A percentile compares a stretch with the other conserved stretches of the same genome.
These are phyloP conservation scores for Cyclospora cayetanensis DNA, from an alignment of 169 alveolate genomes.

Conservation along the genomic window DNA sequence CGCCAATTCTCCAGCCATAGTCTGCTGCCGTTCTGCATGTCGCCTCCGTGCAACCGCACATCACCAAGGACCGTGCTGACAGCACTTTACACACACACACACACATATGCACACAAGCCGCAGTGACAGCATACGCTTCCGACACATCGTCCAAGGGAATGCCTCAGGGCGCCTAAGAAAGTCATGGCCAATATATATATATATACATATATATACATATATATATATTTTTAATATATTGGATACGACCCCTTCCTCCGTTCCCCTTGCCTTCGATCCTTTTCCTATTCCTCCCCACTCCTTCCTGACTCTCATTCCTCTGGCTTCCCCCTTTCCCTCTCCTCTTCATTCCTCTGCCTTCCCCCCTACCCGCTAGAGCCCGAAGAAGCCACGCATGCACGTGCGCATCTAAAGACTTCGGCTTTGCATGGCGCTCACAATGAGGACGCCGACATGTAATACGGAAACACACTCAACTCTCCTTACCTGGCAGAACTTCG, in stretches of 20 bases:
- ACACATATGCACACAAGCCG: not conserved
- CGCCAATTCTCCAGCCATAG: slow-evolving; percentile 60
- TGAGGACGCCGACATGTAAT: too few relatives aligned
- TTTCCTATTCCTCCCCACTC: too few relatives aligned
- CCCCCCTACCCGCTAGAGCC: too few relatives aligned
- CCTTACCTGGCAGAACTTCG: slow-evolving; percentile 36
- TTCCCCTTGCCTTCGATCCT: too few relatives aligned
- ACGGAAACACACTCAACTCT: not conserved
- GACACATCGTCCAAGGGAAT: not conserved
- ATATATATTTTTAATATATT: not conserved
- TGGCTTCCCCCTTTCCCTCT: too few relatives aligned
- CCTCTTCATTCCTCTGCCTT: too few relatives aligned
- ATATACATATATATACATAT: not conserved
- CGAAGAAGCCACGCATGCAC: too few relatives aligned
- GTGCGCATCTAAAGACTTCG: too few relatives aligned
- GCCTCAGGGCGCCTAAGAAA: not conserved
- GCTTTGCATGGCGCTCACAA: too few relatives aligned
- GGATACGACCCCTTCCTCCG: too few relatives aligned
- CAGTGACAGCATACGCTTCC: not conserved
- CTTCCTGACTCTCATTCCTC: too few relatives aligned
- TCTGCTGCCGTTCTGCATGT: slow-evolving; percentile 33
- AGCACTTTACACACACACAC: slow-evolving; percentile 3
- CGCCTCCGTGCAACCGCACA: slow-evolving; percentile 52
- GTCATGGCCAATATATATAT: not conserved
- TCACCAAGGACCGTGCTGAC: not conserved